Evolutionary conservation across 441 rosid genomes (phyloP), one percentile per base, ranked within the genome.

Genomic region (Gossypium laxum): DNA sequence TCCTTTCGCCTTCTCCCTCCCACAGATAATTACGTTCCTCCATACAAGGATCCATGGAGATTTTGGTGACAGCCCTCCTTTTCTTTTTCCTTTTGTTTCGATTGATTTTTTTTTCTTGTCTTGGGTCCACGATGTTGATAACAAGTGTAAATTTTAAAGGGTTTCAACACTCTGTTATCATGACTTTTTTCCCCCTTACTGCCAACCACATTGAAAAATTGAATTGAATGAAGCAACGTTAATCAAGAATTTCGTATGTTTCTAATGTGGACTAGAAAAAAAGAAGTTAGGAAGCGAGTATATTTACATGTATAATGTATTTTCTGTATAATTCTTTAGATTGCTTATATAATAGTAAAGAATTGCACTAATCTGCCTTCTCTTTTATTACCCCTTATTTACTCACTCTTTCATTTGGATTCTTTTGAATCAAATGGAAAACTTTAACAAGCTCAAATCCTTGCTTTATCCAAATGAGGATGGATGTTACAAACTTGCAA

Each of bases 11-110:
- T 92, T 76, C 85, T 89, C 58, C 88, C 92, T 61, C 87, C 91
- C 3, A 89, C 92, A n/a, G 85, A 82, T 62, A 81, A 75, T 74
- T 92, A 91, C 71, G 92, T 91, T 67, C 96, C 97, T 81, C 98
- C 98, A 34, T 90, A 57, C 77, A 92, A 92, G 76, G 96, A 92
- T 82, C 96, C 98, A n/a, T 92, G 96, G 98, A 87, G 98, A 85
- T 92, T 92, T 84, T 90, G 96, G 98, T 92, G 91, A 90, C 57
- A 14, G 51, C 43, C 70, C 2, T 3, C 17, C 2, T 67, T 14
- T n/a, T 1, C 4, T 12, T 21, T 18, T 3, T 47, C 17, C 15
- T 47, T 48, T 48, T 65, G 3, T 45, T 65, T 45, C 69, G 2
- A 28, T 30, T 14, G 1, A 30, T 32, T 32, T 18, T 22, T 21